Base-by-base conservation (phyloP, 768 basidiomycete genomes). In the Calocybe indica region DNA sequence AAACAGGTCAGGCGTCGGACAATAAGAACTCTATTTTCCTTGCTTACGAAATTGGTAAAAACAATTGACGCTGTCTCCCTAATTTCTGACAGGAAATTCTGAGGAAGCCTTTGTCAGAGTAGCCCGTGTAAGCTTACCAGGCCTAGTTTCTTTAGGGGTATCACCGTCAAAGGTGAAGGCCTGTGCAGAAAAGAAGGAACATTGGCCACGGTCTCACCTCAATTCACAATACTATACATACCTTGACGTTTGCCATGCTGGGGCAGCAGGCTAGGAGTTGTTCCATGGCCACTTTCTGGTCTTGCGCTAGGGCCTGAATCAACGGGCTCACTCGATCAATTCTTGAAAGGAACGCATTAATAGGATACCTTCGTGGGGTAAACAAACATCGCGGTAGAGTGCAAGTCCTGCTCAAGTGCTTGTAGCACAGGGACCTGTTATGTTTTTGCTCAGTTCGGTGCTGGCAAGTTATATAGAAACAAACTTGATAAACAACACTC, bases 101-200 rank as follows among this genome's bases (percentile, higher is more conserved):
- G 37, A 52, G 8, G 22, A 6, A 38, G 11, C 32, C 31, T 9
- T 15, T 32, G 11, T n/a, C 38, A 32, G 13, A 5, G 33, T 40
- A 1, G 15, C 6, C 15, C 5, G 39, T 32, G 46, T 8, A 0
- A 43, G 54, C 65, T 41, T 48, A 86, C 88, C 73, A 52, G 72
- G 64, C 44, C 92, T 75, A 28, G 63, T 60, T 32, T 89, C 85
- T 60, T 79, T 75, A 0, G 85, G 81, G 0, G 92, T 94, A 58
- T 95, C 92, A 0, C 92, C 92, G 52, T 95, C 92, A 58, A 91
- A 95, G 0, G 86, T 93, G 2, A 80, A 80, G 9, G 90, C 73
- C 78, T 80, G 45, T 11, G 9, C 13, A 15, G 43, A 37, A 37
- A 11, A 22, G 15, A 14, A 46, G n/a, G 37, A 43, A 22, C 32